A percentile compares a stretch with the other conserved stretches of the same genome.
Conservation (phyloP, 805 yeast genomes). For the Ogataea ganodermae region DNA sequence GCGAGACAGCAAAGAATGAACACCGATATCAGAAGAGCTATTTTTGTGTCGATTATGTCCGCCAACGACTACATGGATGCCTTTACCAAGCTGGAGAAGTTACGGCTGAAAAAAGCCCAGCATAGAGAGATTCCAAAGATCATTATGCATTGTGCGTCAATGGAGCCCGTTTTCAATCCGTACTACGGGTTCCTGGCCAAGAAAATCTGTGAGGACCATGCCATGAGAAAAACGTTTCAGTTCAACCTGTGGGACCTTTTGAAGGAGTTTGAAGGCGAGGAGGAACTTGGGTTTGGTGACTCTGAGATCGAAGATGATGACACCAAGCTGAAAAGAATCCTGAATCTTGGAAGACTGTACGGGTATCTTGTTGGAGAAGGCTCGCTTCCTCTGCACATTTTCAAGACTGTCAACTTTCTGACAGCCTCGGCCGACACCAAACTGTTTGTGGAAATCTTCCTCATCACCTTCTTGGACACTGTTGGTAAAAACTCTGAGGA, state of each 20-base stretch:
- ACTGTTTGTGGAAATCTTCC: conserved; percentile 70
- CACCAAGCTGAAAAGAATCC: conserved; percentile 54
- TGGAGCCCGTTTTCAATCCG: conserved; percentile 85
- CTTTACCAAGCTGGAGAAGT: conserved; percentile 74
- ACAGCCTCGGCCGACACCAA: conserved; percentile 61
- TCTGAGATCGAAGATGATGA: conserved; percentile 55
- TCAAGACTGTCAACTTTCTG: conserved; percentile 73
- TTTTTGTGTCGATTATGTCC: conserved; percentile 92
- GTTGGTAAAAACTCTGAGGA: conserved; percentile 64
- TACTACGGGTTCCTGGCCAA: conserved; percentile 81
- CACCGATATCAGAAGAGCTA: conserved; percentile 91
- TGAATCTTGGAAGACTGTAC: conserved; percentile 78
- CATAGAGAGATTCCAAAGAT: conserved; percentile 86
- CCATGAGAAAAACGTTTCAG: conserved; percentile 80
- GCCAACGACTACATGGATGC: conserved; percentile 92
- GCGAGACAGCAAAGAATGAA: conserved; percentile 91
- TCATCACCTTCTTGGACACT: conserved; percentile 66
- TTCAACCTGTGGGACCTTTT: conserved; percentile 87
- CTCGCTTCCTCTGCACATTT: conserved; percentile 67
- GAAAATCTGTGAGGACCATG: conserved; percentile 73
- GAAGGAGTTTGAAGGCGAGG: conserved; percentile 63
- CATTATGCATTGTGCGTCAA: conserved; percentile 78
- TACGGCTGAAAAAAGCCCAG: conserved; percentile 76
- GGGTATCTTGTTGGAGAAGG: conserved; percentile 77
- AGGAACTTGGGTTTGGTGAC: conserved; percentile 24